A percentile compares a stretch with the other conserved stretches of the same genome.
phyloP scores from a whole-genome alignment of 257 asterid species.

The Solanum piurae region DNA sequence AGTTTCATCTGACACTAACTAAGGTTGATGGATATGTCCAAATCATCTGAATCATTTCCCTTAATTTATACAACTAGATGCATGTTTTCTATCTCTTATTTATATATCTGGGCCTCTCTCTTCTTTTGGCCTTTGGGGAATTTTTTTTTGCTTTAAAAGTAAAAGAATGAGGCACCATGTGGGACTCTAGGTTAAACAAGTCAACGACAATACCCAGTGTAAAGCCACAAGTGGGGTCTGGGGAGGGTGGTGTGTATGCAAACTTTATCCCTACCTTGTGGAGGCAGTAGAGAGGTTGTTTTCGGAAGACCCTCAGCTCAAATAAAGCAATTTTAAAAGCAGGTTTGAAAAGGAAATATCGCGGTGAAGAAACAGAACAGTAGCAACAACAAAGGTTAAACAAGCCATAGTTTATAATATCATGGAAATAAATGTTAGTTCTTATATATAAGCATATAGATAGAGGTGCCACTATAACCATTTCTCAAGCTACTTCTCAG shows the following conservation, averaged over 20 bases:
- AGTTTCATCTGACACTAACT: not conserved
- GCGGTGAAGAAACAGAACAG: not conserved
- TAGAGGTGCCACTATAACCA: not conserved
- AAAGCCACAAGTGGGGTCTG: not conserved
- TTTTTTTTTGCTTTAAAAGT: not conserved
- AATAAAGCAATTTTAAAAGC: not conserved
- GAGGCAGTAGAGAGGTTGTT: not conserved
- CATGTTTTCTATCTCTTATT: not conserved
- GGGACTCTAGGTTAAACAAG: not conserved
- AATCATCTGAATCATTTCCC: not conserved
- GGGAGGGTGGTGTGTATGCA: not conserved
- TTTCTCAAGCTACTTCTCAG: not conserved
- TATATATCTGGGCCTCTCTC: not conserved
- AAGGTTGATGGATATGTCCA: not conserved
- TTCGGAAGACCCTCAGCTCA: not conserved
- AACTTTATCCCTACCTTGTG: not conserved
- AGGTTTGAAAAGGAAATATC: not conserved
- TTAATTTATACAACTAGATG: not conserved
- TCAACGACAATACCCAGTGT: not conserved
- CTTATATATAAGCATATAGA: not conserved
- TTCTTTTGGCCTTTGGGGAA: not conserved
- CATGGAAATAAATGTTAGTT: not conserved
- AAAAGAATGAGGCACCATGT: not conserved
- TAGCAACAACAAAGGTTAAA: not conserved
- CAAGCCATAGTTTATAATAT: not conserved